These are phyloP conservation scores for Aspergillus fijiensis DNA, from an alignment of 2,329 filamentous ascomycete species.

Conservation along the genomic window DNA sequence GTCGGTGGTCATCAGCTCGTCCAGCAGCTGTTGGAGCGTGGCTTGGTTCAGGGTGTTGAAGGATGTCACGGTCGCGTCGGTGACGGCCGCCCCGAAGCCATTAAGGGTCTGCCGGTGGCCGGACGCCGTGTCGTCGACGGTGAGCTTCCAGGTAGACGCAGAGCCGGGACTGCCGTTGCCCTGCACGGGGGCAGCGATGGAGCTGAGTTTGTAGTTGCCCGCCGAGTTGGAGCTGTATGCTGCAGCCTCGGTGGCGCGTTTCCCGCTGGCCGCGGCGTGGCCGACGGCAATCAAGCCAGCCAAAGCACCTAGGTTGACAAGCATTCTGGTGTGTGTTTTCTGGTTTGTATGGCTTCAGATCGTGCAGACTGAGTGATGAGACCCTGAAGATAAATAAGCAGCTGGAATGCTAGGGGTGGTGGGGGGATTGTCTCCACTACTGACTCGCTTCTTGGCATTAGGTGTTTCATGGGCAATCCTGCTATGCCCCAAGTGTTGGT, in stretches of 20 bases:
- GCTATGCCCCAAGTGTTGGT: not conserved
- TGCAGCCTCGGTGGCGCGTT: conserved; percentile 21
- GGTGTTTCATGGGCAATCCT: not conserved
- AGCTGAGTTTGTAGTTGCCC: conserved; percentile 27
- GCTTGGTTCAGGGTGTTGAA: conserved; percentile 34
- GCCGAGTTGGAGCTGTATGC: conserved; percentile 29
- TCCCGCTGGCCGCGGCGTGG: conserved; percentile 13
- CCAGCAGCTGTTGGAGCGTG: conserved; percentile 31
- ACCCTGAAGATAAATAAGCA: not conserved
- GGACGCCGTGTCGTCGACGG: conserved; percentile 26
- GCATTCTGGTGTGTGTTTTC: not conserved
- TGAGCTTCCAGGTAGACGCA: conserved; percentile 28
- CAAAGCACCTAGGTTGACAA: not conserved
- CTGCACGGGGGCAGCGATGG: conserved; percentile 21
- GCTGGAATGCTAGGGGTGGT: not conserved
- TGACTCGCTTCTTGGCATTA: not conserved
- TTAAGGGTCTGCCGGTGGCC: conserved; percentile 30
- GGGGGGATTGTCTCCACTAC: not conserved
- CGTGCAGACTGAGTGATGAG: not conserved
- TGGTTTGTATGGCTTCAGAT: not conserved
- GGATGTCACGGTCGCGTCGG: conserved; percentile 39
- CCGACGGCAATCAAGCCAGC: conserved; percentile 13
- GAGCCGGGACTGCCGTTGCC: conserved; percentile 21
- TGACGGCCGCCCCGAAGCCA: conserved; percentile 41
- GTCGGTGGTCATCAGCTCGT: conserved; percentile 34